phyloP scores from a whole-genome alignment of 73 alveolate genomes.

The Paramecium tetraurelia region DNA sequence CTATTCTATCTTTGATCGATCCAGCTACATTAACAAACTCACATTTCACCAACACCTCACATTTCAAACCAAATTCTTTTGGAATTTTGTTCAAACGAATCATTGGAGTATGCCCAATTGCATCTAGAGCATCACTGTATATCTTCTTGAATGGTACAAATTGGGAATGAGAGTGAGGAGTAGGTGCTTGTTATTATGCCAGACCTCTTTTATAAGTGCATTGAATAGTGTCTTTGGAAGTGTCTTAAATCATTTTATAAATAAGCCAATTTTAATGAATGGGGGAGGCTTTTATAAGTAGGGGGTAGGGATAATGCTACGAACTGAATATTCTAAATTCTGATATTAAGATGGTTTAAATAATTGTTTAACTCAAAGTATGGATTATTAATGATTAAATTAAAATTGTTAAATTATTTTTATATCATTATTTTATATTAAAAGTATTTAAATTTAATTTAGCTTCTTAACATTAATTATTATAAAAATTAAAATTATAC shows the following conservation, averaged over 20 bases:
- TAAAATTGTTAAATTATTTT: not conserved
- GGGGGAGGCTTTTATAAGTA: not conserved
- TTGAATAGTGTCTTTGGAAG: constrained; percentile 22
- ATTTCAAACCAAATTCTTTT: constrained; percentile 80
- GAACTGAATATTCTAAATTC: not conserved
- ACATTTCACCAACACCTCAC: constrained; percentile 90
- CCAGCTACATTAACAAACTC: constrained; percentile 96
- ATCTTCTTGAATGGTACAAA: constrained; percentile 38
- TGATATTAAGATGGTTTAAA: not conserved
- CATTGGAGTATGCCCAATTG: constrained; percentile 93
- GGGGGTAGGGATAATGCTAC: not conserved
- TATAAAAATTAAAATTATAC: not conserved
- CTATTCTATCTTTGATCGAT: constrained; percentile 95
- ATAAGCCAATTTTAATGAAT: not conserved
- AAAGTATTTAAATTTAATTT: not conserved
- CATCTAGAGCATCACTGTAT: constrained; percentile 61
- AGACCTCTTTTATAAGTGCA: constrained; percentile 18
- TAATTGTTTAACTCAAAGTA: not conserved
- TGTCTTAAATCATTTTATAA: constrained; percentile 4
- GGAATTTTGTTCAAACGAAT: constrained; percentile 86
- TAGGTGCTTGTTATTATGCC: not conserved
- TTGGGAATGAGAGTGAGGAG: not conserved
- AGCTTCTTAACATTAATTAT: not conserved
- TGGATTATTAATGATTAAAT: not conserved
- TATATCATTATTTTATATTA: not conserved